Base-by-base conservation (phyloP, 306 rosid species). In the Hippophae tibetana region DNA sequence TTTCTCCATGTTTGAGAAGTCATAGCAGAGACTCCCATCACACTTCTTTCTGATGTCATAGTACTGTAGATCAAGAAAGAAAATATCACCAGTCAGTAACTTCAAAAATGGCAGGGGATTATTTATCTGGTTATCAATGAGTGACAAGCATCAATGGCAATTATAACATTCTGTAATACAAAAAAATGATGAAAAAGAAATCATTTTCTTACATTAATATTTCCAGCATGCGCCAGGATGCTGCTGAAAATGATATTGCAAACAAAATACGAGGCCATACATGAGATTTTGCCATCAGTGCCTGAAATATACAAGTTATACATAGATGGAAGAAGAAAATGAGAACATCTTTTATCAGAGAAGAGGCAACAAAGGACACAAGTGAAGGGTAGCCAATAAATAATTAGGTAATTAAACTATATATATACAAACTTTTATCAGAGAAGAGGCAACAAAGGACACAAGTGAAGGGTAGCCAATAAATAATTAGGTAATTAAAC, bases 41-140 rank as follows among this genome's bases (percentile, higher is more conserved):
- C 99, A 92, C 70, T 84, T 74, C 81, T 85, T 86, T 66, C 99
- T 77, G 75, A 92, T 79, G 81, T 92, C 99, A 65, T 92, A 92
- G 75, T 92, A 86, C 99, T 92, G 86, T 82, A 77, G 9, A 10
- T 31, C 38, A 31, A 31, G 38, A 2, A 31, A 31, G 44, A n/a
- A 55, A 38, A 38, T 13, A 51, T 65, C 13, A 42, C 67, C 26
- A 5, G 60, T 83, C 65, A 78, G n/a, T n/a, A 81, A 68, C 45
- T 77, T 57, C 74, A 63, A 31, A 61, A 49, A 31, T 31, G 38
- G 38, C 38, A 31, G 3, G 38, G 38, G 5, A 31, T 31, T 31
- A 31, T 31, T 31, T 31, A 31, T 31, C 38, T 31, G 38, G 38
- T 31, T 31, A 31, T 31, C 38, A 31, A 31, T 31, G 3, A 31